These are phyloP conservation scores for Puccinia sorghi DNA, from an alignment of 1,284 basidiomycete genomes.

Conservation along the genomic window DNA sequence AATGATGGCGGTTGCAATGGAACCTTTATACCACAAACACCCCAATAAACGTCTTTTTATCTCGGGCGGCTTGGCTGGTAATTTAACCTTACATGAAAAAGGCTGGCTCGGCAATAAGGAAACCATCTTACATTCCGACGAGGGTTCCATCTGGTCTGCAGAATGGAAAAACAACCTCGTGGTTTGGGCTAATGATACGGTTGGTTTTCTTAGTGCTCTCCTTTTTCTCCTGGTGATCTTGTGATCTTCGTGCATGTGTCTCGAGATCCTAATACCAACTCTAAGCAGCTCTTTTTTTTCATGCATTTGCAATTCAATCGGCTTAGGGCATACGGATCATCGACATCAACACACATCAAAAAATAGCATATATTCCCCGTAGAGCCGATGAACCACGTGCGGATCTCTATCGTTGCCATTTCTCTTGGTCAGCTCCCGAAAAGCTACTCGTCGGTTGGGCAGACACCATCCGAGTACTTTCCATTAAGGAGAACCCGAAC, in stretches of 20 bases:
- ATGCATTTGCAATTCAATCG: slow-evolving; percentile 12
- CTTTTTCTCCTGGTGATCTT: slow-evolving; percentile 1
- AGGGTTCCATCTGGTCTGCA: slow-evolving; percentile 91
- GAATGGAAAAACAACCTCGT: slow-evolving; percentile 84
- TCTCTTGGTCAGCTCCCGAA: slow-evolving; percentile 83
- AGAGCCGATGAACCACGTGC: slow-evolving; percentile 78
- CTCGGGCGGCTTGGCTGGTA: slow-evolving; percentile 89
- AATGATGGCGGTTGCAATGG: slow-evolving; percentile 83
- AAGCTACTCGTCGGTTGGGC: slow-evolving; percentile 94
- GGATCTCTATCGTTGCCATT: slow-evolving; percentile 86
- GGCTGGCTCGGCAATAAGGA: slow-evolving; percentile 96
- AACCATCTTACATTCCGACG: slow-evolving; percentile 77
- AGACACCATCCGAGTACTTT: slow-evolving; percentile 84
- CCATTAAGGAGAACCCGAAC: slow-evolving; percentile 25
- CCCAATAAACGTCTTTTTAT: slow-evolving; percentile 76
- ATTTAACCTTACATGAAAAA: slow-evolving; percentile 82
- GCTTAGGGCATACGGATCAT: slow-evolving; percentile 89
- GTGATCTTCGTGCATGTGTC: not conserved
- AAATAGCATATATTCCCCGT: slow-evolving; percentile 84
- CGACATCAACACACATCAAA: slow-evolving; percentile 74
- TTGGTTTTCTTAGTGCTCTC: slow-evolving; percentile 59
- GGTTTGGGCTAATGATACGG: slow-evolving; percentile 93
- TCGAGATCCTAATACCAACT: slow-evolving; percentile 32
- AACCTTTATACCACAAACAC: slow-evolving; percentile 83
- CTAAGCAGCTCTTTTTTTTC: slow-evolving; percentile 21